Evolutionary conservation across 345 rosid genomes (phyloP).

Genomic region (Salix udensis): DNA sequence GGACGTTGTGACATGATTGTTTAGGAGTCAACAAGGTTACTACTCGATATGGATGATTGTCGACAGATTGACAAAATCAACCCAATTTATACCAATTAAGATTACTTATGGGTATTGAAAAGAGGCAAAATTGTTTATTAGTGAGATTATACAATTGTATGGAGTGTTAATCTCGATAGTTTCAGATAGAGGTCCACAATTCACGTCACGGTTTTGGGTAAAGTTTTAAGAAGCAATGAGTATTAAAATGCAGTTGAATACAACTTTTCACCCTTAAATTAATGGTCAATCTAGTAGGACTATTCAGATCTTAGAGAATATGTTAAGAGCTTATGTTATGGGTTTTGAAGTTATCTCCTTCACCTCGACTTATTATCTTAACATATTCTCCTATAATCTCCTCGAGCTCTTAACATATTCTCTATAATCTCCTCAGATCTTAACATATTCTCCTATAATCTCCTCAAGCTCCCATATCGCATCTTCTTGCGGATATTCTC

Average conservation of each 20-base stretch:
- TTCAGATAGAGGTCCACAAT: background rate
- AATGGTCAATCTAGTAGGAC: background rate
- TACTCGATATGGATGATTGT: background rate
- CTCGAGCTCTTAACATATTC: too few species aligned
- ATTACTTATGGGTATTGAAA: too few species aligned
- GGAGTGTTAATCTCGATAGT: background rate
- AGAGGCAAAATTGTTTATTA: too few species aligned
- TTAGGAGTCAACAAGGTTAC: background rate
- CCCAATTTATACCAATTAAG: background rate
- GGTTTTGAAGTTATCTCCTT: too few species aligned
- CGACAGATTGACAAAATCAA: background rate
- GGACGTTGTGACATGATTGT: background rate
- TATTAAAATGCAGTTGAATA: too few species aligned
- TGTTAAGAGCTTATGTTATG: background rate
- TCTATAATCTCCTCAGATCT: too few species aligned
- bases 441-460: too few species aligned
- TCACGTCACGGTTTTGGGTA: background rate
- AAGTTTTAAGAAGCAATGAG: background rate
- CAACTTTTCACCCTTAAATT: background rate
- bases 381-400: too few species aligned
- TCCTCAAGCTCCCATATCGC: too few species aligned
- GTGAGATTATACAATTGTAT: too few species aligned
- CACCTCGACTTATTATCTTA: too few species aligned
- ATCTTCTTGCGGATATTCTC: too few species aligned
- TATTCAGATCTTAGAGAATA: background rate